Base-by-base conservation (phyloP, 768 basidiomycete genomes). In the Psilocybe azurescens region DNA sequence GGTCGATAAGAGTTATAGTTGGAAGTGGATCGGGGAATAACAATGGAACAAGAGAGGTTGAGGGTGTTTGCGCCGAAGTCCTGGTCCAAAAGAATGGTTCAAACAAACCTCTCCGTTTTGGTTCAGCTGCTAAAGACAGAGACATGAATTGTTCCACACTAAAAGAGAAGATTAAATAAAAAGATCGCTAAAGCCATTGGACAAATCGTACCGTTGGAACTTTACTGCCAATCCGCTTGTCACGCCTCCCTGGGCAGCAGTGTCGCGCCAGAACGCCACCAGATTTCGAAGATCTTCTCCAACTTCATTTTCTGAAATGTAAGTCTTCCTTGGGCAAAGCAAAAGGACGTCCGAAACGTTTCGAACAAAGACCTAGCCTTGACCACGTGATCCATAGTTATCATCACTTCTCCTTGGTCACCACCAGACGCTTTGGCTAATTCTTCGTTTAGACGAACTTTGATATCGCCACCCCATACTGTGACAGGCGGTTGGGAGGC, bases 91-190 rank as follows among this genome's bases (percentile, higher is more conserved):
- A 92, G 65, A 88, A 85, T 0, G 91, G 90, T 64, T 92, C 90
- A 59, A 91, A 93, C 1, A 89, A 74, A 7, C 90, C 89, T 70
- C 83, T 87, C n/a, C 87, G 80, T 20, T 88, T 83, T 6, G 91
- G 86, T 67, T 94, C 93, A 14, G 89, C 86, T 41, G 89, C 86
- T 36, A 92, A 72, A 2, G 93, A 94, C 18, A 92, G 78, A 0
- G 89, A 86, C 84, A 89, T 89, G 67, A 92, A 93, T 62, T 91
- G 89, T 28, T 91, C 91, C 62, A 90, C 76, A 7, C 89, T 92
- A 64, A n/a, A 60, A 28, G 49, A 20, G 28, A 52, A 10, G 55
- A 56, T 58, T 24, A 55, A 50, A 36, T 24, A 24, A 33, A 30
- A 36, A 11, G n/a, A 1, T 51, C n/a, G 24, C 38, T 13, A 28